Conservation (phyloP, 1,284 basidiomycete species). For the Vanrija sp. region DNA sequence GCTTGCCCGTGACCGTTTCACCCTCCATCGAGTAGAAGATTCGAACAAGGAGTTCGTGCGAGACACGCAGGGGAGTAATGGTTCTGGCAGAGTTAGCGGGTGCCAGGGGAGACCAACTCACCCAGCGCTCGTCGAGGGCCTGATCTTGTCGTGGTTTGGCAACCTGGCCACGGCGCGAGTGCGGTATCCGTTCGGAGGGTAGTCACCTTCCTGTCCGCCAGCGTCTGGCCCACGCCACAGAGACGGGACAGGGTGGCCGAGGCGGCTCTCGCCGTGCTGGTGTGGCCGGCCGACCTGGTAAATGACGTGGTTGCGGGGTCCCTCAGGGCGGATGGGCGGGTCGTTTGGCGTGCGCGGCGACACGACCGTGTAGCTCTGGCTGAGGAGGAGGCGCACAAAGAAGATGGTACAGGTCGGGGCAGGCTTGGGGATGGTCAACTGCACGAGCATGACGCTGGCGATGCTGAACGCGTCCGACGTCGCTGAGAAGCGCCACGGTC, state of each 20-base stretch:
- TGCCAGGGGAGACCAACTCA: slow-evolving; percentile 13
- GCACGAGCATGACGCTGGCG: slow-evolving; percentile 35
- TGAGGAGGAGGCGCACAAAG: slow-evolving; percentile 39
- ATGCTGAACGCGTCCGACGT: slow-evolving; percentile 43
- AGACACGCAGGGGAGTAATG: slow-evolving; percentile 44
- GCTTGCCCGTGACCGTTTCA: slow-evolving; percentile 20
- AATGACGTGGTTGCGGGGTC: slow-evolving; percentile 29
- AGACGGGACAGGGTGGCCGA: slow-evolving; percentile 24
- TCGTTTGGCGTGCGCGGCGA: slow-evolving; percentile 43
- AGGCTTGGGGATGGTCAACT: slow-evolving; percentile 33
- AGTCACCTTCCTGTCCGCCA: slow-evolving; percentile 16
- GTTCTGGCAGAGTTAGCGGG: slow-evolving; percentile 12
- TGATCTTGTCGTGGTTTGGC: slow-evolving; percentile 45
- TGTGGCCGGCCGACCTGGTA: slow-evolving; percentile 39
- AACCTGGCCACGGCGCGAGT: slow-evolving; percentile 38
- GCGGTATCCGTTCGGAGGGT: slow-evolving; percentile 22
- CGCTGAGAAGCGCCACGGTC: slow-evolving; percentile 39
- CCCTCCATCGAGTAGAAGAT: slow-evolving; percentile 48
- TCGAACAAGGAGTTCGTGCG: slow-evolving; percentile 40
- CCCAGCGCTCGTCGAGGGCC: slow-evolving; percentile 44
- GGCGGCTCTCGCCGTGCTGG: slow-evolving; percentile 24
- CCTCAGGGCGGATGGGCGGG: slow-evolving; percentile 29
- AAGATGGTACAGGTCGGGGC: slow-evolving; percentile 41
- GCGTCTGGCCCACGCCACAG: slow-evolving; percentile 40
- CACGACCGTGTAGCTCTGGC: slow-evolving; percentile 35